Evolutionary conservation across 2,329 filamentous ascomycete genomes (phyloP).

Genomic region (Nigrospora sphaerica): DNA sequence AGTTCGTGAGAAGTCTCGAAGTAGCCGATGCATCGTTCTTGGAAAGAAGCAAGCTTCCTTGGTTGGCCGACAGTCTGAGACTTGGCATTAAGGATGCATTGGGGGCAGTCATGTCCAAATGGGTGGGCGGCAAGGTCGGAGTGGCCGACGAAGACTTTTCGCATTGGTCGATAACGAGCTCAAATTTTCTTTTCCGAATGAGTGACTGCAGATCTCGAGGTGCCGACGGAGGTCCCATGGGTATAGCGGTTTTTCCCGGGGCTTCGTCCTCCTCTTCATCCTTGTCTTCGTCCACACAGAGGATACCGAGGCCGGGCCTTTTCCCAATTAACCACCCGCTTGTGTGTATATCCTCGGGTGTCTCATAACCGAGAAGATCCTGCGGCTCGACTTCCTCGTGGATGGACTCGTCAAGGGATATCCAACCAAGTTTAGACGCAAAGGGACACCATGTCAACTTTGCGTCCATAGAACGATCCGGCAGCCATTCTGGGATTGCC

Average conservation of each 20-base stretch:
- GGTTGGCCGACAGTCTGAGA: too few relatives aligned
- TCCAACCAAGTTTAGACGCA: conserved; percentile 6
- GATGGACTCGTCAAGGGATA: conserved; percentile 13
- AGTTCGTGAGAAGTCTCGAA: conserved; percentile 18
- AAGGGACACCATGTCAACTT: conserved; percentile 20
- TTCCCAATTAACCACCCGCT: conserved; percentile 20
- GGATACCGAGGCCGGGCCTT: conserved; percentile 18
- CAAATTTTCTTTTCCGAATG: conserved; percentile 15
- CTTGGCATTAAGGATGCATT: too few relatives aligned
- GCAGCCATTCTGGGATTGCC: conserved; percentile 9
- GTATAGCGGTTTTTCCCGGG: neutral
- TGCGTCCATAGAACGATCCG: conserved; percentile 7
- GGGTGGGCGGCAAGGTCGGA: too few relatives aligned
- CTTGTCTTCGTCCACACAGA: conserved; percentile 16
- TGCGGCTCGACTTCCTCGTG: conserved; percentile 5
- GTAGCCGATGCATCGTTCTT: conserved; percentile 13
- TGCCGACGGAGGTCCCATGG: neutral
- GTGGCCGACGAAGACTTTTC: neutral
- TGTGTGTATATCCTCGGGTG: conserved; percentile 8
- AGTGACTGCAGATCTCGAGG: conserved; percentile 9
- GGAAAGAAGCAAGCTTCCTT: conserved; percentile 5
- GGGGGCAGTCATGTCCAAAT: too few relatives aligned
- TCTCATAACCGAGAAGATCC: conserved; percentile 1
- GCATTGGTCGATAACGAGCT: conserved; percentile 1
- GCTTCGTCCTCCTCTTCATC: conserved; percentile 8